phyloP scores from a whole-genome alignment of 2,329 filamentous ascomycete species.

The Septoria petroselini region DNA sequence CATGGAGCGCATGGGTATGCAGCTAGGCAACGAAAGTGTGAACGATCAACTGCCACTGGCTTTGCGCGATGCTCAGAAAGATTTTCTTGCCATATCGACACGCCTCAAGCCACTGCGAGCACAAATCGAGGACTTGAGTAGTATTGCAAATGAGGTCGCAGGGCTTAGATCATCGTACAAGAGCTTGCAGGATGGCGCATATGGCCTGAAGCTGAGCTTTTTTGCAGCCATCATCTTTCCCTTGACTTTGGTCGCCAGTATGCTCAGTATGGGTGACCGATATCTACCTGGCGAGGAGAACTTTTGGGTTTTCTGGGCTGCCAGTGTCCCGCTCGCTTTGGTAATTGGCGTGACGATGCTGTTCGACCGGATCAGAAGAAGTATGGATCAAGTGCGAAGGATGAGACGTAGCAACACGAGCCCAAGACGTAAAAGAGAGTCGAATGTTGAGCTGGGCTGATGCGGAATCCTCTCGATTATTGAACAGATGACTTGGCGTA shows the following conservation, averaged over 20 bases:
- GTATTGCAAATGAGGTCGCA: constrained; percentile 25
- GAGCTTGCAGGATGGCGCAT: constrained; percentile 27
- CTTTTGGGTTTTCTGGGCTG: constrained; percentile 32
- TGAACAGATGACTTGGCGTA: no score
- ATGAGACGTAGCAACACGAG: background rate
- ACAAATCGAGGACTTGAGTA: constrained; percentile 24
- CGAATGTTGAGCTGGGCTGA: background rate
- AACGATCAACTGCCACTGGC: constrained; percentile 8
- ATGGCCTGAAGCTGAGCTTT: constrained; percentile 24
- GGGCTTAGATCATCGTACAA: constrained; percentile 26
- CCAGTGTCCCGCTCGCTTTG: constrained; percentile 21
- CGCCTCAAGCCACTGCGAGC: constrained; percentile 23
- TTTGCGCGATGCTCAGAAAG: constrained; percentile 24
- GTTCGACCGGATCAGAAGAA: background rate
- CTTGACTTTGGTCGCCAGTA: constrained; percentile 17
- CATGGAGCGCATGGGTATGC: constrained; percentile 25
- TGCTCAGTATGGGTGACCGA: constrained; percentile 22
- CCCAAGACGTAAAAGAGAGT: background rate
- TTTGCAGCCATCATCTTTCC: constrained; percentile 27
- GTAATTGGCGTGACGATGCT: constrained; percentile 14
- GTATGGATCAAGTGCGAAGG: background rate
- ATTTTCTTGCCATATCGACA: constrained; percentile 25
- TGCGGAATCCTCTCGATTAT: background rate
- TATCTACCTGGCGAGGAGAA: constrained; percentile 22
- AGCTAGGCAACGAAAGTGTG: constrained; percentile 12